Base-by-base conservation (phyloP, 768 basidiomycete genomes). In the Psilocybe azurescens region DNA sequence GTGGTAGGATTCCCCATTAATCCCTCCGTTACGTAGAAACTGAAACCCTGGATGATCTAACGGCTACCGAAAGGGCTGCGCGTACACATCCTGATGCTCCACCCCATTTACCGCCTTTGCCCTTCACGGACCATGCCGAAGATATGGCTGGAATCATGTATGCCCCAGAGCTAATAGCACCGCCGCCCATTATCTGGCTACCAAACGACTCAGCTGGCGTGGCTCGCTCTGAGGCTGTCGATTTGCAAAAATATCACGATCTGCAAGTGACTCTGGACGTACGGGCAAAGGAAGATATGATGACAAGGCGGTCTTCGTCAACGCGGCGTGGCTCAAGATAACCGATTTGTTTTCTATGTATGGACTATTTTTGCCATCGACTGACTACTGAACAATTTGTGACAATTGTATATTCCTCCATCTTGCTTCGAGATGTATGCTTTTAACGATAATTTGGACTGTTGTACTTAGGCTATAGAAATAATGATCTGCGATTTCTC, bases 131-230 rank as follows among this genome's bases (percentile, higher is more conserved):
- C 72, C 90, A 91, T 65, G 88, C 89, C 13, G 88, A 90, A 68
- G 89, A 91, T 67, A 88, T 90, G 84, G 83, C 85, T 5, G 87
- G 88, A 14, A 86, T 94, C 58, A 76, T 95, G 41, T 95, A 94
- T 70, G 90, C 93, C 3, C 90, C 92, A 1, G 92, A 92, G 72
- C 80, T 94, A 44, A 83, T 91, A 64, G 90, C 90, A 11, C 90
- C 91, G 16, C 78, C 83, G 18, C 92, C 91, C 1, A 86, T 90
- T 61, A 90, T 95, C 54, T 94, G 93, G 93, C 79, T 94, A n/a
- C 90, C 90, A 1, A 89, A 90, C 72, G 92, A 93, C 71, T 81
- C 81, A 10, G 86, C 88, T 14, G 89, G 89, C 24, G 86, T 93
- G 14, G 90, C 89, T 7, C 81, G 84, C 41, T 86, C 89, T 5